A percentile compares a stretch with the other conserved stretches of the same genome.
These are phyloP conservation scores for Chaetomium sp. DNA, from an alignment of 2,329 filamentous ascomycete species.

Conservation along the genomic window DNA sequence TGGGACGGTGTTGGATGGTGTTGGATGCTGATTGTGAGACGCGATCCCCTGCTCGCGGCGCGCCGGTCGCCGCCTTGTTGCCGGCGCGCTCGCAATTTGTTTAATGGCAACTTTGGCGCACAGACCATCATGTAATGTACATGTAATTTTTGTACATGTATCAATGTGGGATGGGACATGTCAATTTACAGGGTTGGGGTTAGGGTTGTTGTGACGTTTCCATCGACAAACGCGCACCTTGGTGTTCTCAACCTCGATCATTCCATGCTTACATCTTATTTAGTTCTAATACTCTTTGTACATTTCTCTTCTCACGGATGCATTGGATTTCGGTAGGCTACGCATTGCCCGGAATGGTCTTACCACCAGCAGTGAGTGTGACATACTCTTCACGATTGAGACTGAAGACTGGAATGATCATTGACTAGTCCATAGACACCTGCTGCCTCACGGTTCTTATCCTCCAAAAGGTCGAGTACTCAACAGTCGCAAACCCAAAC, in stretches of 20 bases:
- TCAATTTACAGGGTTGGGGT: background rate
- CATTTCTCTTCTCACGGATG: too few relatives aligned
- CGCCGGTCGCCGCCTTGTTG: background rate
- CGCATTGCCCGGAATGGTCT: conserved; percentile 2
- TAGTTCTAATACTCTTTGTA: too few relatives aligned
- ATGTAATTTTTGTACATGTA: too few relatives aligned
- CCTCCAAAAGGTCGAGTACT: conserved; percentile 19
- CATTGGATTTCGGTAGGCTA: too few relatives aligned
- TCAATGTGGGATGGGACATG: background rate
- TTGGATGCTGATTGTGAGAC: conserved; percentile 8
- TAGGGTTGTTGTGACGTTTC: background rate
- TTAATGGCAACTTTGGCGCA: conserved; percentile 12
- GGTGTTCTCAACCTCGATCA: too few relatives aligned
- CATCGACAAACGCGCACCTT: too few relatives aligned
- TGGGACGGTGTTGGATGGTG: background rate
- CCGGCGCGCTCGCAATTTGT: conserved; percentile 7
- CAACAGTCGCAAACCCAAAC: conserved; percentile 17
- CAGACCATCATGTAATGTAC: conserved; percentile 6
- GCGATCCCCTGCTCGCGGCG: conserved; percentile 7
- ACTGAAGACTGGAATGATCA: background rate
- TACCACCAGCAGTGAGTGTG: conserved; percentile 13
- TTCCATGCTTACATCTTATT: too few relatives aligned
- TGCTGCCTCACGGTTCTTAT: conserved; percentile 25
- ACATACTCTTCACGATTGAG: background rate
- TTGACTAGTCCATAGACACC: conserved; percentile 21